A percentile compares a stretch with the other conserved stretches of the same genome.
These are phyloP conservation scores for Amylocarpus encephaloides DNA, from an alignment of 2,329 filamentous ascomycete genomes.

Conservation along the genomic window DNA sequence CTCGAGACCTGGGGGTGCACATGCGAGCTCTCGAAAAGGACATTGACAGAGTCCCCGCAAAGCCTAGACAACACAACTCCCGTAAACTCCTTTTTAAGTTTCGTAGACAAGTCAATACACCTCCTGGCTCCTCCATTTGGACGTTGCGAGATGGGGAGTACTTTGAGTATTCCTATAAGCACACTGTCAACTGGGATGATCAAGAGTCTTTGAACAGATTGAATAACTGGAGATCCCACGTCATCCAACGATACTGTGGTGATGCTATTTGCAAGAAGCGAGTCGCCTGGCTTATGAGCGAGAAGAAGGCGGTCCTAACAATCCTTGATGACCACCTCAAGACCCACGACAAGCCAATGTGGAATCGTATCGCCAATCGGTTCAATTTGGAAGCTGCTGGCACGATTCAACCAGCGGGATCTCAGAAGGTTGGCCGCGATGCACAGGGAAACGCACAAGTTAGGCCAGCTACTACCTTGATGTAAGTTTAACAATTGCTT, in stretches of 20 bases:
- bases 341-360: not conserved
- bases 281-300: not conserved
- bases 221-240: not conserved
- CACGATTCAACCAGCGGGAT: not conserved
- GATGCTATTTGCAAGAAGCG: not conserved
- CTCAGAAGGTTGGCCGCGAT: not conserved
- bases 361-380: not conserved
- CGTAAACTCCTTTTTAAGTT: too few species aligned
- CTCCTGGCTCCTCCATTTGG: not conserved
- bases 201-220: not conserved
- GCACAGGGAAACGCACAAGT: too few species aligned
- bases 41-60: too few species aligned
- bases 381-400: not conserved
- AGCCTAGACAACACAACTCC: too few species aligned
- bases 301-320: not conserved
- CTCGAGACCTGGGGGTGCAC: too few species aligned
- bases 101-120: not conserved
- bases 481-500: too few species aligned
- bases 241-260: not conserved
- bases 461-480: too few species aligned
- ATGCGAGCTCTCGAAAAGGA: too few species aligned
- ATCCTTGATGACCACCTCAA: not conserved
- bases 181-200: not conserved
- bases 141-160: not conserved
- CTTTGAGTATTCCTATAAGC: not conserved